phyloP scores from a whole-genome alignment of 2,329 filamentous ascomycete genomes.

The Beauveria sp. region DNA sequence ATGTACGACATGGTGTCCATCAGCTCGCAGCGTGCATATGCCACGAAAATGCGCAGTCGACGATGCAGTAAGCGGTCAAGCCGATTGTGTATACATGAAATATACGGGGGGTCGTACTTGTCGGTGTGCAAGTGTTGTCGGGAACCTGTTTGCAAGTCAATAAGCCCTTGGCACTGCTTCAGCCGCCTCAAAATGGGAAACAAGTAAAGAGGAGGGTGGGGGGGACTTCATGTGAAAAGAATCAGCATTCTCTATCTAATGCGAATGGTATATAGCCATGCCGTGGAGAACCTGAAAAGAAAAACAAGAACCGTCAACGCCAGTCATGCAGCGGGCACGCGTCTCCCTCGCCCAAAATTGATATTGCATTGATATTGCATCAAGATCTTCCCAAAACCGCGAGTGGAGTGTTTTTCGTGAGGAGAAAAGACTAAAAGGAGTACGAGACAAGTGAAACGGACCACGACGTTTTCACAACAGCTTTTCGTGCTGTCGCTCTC shows the following conservation, averaged over 20 bases:
- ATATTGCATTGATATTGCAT: constrained; percentile 2
- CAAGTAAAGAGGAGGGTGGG: background rate
- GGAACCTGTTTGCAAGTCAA: too few species aligned
- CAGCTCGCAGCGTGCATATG: too few species aligned
- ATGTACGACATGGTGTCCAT: too few species aligned
- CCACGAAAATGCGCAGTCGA: too few species aligned
- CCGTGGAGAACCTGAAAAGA: background rate
- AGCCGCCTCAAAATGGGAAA: background rate
- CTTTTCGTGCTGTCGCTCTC: background rate
- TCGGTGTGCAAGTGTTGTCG: too few species aligned
- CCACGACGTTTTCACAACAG: background rate
- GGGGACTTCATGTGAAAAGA: background rate
- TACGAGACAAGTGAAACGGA: background rate
- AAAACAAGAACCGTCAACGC: background rate
- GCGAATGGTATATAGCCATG: constrained; percentile 3
- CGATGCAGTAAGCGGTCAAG: too few species aligned
- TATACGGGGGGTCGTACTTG: too few species aligned
- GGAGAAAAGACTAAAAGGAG: background rate
- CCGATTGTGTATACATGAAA: too few species aligned
- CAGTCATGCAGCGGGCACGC: constrained; percentile 4
- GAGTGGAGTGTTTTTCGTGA: constrained; percentile 1
- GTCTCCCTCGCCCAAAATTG: background rate
- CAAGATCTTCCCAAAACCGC: background rate
- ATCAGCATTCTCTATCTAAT: background rate
- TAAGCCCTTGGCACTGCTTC: too few species aligned